Conservation (phyloP, 257 asterid genomes). For the Solanum bulbocastanum region DNA sequence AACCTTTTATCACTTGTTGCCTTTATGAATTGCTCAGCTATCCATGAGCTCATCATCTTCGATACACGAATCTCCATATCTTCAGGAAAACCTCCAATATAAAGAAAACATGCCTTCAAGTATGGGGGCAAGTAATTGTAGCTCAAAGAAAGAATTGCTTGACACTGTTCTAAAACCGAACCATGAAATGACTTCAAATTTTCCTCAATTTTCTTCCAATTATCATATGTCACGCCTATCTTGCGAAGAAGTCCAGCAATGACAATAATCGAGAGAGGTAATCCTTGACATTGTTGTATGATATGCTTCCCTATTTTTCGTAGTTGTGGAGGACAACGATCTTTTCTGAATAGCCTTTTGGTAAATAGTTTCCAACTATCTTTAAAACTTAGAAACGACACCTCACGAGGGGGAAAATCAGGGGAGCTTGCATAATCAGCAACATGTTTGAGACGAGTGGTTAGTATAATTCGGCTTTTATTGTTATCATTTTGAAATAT, state of each 20-base stretch:
- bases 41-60: background rate
- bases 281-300: background rate
- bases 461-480: constrained; percentile 1
- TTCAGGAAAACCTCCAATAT: background rate
- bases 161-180: background rate
- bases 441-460: background rate
- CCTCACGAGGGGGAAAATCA: background rate
- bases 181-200: background rate
- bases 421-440: background rate
- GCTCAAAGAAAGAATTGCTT: background rate
- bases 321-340: background rate
- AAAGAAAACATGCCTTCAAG: constrained; percentile 7
- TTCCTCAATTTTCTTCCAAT: background rate
- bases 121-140: background rate
- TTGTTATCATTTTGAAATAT: constrained; percentile 2
- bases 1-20: background rate
- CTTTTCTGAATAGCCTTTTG: background rate
- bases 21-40: constrained; percentile 4
- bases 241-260: background rate
- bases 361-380: constrained; percentile 5
- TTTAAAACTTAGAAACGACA: background rate
- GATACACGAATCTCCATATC: background rate
- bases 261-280: background rate
- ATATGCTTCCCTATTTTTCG: background rate
- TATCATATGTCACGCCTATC: background rate